Conservation (phyloP, 495 filamentous ascomycete genomes). For the Chaetomium fimeti region DNA sequence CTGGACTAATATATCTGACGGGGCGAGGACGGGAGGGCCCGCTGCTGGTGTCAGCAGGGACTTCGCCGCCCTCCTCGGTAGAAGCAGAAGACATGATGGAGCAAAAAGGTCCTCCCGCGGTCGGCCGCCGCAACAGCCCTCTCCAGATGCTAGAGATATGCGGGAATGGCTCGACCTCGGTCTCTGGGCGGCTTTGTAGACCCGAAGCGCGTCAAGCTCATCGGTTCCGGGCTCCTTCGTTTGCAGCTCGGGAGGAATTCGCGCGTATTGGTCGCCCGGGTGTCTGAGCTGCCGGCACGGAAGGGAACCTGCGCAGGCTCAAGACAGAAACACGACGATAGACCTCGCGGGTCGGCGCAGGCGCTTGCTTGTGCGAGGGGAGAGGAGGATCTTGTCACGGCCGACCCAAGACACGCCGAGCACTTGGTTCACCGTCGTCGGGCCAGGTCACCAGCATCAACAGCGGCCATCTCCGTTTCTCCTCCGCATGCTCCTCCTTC, state of each 20-base stretch:
- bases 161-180: too few relatives aligned
- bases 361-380: conserved; percentile 24
- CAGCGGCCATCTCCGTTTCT: conserved; percentile 13
- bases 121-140: not conserved
- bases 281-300: conserved; percentile 19
- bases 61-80: conserved; percentile 6
- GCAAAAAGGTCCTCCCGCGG: not conserved
- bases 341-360: conserved; percentile 24
- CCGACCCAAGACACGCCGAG: conserved; percentile 9
- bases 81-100: conserved; percentile 39
- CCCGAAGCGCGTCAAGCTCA: too few relatives aligned
- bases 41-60: conserved; percentile 25
- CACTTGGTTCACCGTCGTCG: conserved; percentile 21
- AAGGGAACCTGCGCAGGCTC: conserved; percentile 16
- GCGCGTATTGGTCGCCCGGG: conserved; percentile 19
- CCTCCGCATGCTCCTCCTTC: not conserved
- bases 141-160: not conserved
- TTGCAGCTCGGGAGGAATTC: conserved; percentile 15
- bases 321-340: conserved; percentile 19
- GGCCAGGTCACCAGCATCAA: conserved; percentile 6
- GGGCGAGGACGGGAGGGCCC: conserved; percentile 28
- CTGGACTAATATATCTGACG: conserved; percentile 43
- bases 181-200: too few relatives aligned
- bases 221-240: conserved; percentile 12
- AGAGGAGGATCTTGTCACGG: conserved; percentile 9